Conservation (phyloP, 2,329 filamentous ascomycete species). For the Dactylellina leptospora region DNA sequence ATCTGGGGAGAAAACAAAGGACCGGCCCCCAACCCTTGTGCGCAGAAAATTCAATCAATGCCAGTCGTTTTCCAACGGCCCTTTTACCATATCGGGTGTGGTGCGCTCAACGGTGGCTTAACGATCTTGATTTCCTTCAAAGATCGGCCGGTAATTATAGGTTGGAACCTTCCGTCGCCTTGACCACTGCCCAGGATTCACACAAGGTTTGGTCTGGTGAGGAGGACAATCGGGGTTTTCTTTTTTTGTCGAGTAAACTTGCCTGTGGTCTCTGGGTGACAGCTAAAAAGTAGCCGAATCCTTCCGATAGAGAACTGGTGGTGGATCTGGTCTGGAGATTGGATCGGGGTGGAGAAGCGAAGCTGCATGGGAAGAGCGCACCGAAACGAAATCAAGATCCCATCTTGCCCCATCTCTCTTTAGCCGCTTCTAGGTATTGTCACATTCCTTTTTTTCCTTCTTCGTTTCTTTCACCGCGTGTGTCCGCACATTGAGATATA, state of each 20-base stretch:
- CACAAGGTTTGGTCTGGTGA: not conserved
- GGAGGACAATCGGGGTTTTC: not conserved
- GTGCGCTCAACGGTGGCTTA: constrained; percentile 48
- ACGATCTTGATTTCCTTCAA: constrained; percentile 54
- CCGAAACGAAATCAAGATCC: constrained; percentile 24
- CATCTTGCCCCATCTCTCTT: not conserved
- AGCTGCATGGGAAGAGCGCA: constrained; percentile 24
- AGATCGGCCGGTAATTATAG: constrained; percentile 53
- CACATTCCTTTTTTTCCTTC: not conserved
- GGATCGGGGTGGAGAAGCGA: constrained; percentile 48
- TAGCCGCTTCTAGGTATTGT: not conserved
- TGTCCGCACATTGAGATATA: too few species aligned
- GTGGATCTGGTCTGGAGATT: constrained; percentile 45
- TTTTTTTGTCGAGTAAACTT: constrained; percentile 48
- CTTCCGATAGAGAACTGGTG: constrained; percentile 39
- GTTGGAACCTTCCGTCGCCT: constrained; percentile 54
- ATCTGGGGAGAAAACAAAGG: not conserved
- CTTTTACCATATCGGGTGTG: constrained; percentile 52
- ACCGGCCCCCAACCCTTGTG: not conserved
- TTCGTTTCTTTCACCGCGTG: too few species aligned
- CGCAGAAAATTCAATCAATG: constrained; percentile 28
- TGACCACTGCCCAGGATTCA: constrained; percentile 42
- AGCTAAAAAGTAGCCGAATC: constrained; percentile 52
- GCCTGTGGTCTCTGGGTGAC: constrained; percentile 22
- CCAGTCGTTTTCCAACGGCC: constrained; percentile 50